Evolutionary conservation across 2,329 filamentous ascomycete genomes (phyloP), one percentile per base, ranked within the genome.

Genomic region (Aspergillus sergii): DNA sequence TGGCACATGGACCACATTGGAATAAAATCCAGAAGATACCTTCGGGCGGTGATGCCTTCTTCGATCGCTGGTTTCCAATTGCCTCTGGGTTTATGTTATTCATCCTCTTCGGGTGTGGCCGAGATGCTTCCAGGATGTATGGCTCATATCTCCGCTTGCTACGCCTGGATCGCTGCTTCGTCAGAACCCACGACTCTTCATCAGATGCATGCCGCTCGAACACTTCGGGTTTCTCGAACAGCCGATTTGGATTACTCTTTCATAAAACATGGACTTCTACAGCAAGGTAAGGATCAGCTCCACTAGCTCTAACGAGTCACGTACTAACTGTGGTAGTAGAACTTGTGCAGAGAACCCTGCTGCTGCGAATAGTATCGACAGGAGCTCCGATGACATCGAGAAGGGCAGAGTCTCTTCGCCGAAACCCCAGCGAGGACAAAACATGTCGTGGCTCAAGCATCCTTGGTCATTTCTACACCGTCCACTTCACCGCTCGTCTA

Each of bases 101-200:
- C 71, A 58, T 84, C n/a, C 85, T 89, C 69, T 90, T 90, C 67
- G 89, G 89, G 10, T 83, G 88, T 19, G 89, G 88, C 34, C 79
- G 78, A 30, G 89, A 91, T 69, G 88, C 88, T 0, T 77, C 80
- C 4, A 77, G 79, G 28, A 84, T 86, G 74, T 89, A 89, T 70
- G 79, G 78, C 58, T 73, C 75, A 4, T 78, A 80, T 61, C 69
- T 84, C 51, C 65, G 78, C 28, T 73, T 72, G n/a, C 56, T 83
- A 30, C 82, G 83, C 0, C 65, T 84, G 43, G 73, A 73, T 16
- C 65, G 65, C 46, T 75, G 71, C 53, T 76, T 80, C 61, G 64
- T 74, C 7, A 55, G 64, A 2, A 61, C 76, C 3, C 46, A 59
- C 54, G 32, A 68, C 58, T 57, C 72, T 59, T 60, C 68, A 4